Conservation (phyloP, 441 rosid genomes). For the Mallotus japonicus region DNA sequence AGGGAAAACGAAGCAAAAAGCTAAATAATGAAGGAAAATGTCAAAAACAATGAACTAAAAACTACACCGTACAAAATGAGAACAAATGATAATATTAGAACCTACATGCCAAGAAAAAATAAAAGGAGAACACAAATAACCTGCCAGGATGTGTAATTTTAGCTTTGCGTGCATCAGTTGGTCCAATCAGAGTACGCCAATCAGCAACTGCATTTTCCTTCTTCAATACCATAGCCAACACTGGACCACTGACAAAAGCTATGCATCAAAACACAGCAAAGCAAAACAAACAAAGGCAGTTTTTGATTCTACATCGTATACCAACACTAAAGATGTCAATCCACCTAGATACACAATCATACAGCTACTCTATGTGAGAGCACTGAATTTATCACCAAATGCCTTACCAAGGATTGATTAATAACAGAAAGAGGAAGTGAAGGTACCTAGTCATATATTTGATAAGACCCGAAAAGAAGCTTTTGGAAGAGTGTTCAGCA, state of each 20-base stretch:
- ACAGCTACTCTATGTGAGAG: not conserved
- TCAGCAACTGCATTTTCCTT: constrained; percentile 68
- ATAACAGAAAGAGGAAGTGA: not conserved
- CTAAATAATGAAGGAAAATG: not conserved
- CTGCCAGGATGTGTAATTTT: constrained; percentile 72
- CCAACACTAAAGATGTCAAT: not conserved
- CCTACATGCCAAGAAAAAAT: constrained; percentile 4
- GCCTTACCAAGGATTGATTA: not conserved
- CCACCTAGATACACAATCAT: not conserved
- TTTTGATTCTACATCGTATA: not conserved
- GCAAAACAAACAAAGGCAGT: not conserved
- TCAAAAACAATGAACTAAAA: constrained; percentile 4
- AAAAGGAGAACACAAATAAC: constrained; percentile 30
- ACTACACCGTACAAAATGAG: not conserved
- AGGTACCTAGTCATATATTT: constrained; percentile 74
- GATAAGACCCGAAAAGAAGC: constrained; percentile 63
- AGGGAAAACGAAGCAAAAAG: constrained; percentile 6
- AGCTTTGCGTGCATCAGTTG: constrained; percentile 71
- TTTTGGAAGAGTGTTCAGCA: constrained; percentile 61
- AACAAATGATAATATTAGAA: not conserved
- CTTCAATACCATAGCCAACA: constrained; percentile 69
- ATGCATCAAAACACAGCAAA: constrained; percentile 16
- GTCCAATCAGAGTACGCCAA: constrained; percentile 81
- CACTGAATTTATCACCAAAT: not conserved
- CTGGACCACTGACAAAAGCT: constrained; percentile 59